Base-by-base conservation (phyloP, 108 stramenopile genomes). In the Craspedostauros australis region DNA sequence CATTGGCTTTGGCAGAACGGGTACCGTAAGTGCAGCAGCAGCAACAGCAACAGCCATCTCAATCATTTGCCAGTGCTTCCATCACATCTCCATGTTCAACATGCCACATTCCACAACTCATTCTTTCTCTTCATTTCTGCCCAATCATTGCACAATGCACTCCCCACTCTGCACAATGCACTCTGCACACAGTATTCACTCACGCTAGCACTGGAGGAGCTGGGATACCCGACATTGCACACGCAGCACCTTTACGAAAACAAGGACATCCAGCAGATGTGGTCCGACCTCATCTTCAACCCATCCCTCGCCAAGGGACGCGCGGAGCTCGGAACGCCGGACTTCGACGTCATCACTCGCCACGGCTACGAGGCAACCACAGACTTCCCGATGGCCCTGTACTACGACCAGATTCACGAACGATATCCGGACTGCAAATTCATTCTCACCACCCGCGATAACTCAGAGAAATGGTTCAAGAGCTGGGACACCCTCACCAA, bases 201-300 rank as follows among this genome's bases (percentile, higher is more conserved):
- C 18, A 76, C 77, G 15, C 40, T 88, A 30, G 86, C 86, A 3
- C 70, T 88, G 30, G 86, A 88, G 28, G 75, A 73, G 43, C 55
- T 88, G 34, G 86, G 82, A 7, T 76, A 67, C 39, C 75, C 75
- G 5, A 79, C 82, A 1, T 51, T 88, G 41, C 86, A 88, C 62
- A 88, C 86, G 1, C 86, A 88, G 50, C 86, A 88, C 62, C 55
- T 88, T 44, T 84, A 84, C 61, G 82, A 88, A 41, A 64, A 80
- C 44, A 50, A 54, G 0, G 57, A 62, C 29, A 74, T 88, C 49
- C 68, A 84, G 37, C 33, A 67, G 23, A 72, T 79, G 61, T 78
- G 80, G 59, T 54, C 56, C 18, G 50, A 79, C 21, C 32, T 51
- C 12, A 60, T 88, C 40, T 88, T 88, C 47, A 31, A 64, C 43